Evolutionary conservation across 345 rosid species (phyloP).

Genomic region (Angophora floribunda): DNA sequence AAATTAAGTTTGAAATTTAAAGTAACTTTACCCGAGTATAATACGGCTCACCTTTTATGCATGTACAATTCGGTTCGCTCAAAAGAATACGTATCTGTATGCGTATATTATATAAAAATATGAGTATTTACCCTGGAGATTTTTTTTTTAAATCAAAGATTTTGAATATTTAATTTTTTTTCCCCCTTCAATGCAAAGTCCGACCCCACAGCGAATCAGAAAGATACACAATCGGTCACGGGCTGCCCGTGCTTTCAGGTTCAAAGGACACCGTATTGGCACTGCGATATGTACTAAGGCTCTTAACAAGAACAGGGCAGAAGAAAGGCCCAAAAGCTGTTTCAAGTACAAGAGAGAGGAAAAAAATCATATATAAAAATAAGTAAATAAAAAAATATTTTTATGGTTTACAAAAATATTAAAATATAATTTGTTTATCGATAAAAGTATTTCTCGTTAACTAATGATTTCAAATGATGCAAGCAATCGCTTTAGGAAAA

Average conservation of each 20-base stretch:
- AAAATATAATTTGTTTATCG: too few species aligned
- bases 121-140: neutral
- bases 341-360: neutral
- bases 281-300: neutral
- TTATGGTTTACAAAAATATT: too few species aligned
- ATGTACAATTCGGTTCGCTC: neutral
- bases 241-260: neutral
- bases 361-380: neutral
- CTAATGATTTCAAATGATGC: too few species aligned
- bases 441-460: too few species aligned
- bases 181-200: neutral
- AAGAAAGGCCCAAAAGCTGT: neutral
- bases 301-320: neutral
- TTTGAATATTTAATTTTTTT: neutral
- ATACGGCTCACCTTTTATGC: neutral
- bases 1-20: neutral
- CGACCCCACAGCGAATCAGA: neutral
- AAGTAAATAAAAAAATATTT: too few species aligned
- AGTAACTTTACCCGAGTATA: neutral
- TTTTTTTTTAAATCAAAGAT: neutral
- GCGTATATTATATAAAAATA: neutral
- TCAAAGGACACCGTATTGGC: neutral
- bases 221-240: neutral
- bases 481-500: too few species aligned
- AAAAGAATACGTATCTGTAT: neutral